Evolutionary conservation across 305 asterid genomes (phyloP), one percentile per base, ranked within the genome.

Genomic region (Plantago coronopus): DNA sequence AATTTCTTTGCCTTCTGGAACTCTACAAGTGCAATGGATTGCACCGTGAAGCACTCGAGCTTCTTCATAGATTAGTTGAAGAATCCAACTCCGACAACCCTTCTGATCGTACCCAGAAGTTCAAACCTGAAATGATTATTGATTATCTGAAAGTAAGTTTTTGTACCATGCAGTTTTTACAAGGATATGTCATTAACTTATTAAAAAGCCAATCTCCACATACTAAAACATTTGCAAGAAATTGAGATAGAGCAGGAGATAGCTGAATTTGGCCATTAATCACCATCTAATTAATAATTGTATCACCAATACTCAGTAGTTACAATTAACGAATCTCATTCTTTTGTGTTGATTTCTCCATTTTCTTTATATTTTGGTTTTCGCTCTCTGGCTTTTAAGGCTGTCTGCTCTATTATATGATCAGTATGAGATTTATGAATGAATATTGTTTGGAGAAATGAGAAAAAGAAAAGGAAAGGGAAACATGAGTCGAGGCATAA

Each of bases 81-180:
- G 85, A 87, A 73, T 90, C 96, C 31, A 86, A 79, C 74, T 87
- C 96, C 57, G 84, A 81, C 74, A 79, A 84, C 68, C 84, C 95
- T 46, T 75, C 85, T 65, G 97, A 81, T 74, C 87, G 87, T 61
- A 69, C 70, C 55, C 88, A 74, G 68, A 94, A 87, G 82, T 94
- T 94, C 87, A 90, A 79, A 78, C 96, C 99, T 56, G 96, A 94
- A 65, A 84, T 85, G 96, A 90, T 90, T 62, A 84, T 90, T 67
- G 95, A 87, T 49, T 94, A 88, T 80, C 96, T 94, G 42, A 85
- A 84, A 81, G 99, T 94, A 79, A 80, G 90, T 68, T 53, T 67
- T 51, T 59, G 29, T 49, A 22, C 54, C 63, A 49, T 64, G 70
- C 59, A 19, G 66, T 59, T 59, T 42, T 15, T 44, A 20, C 45